Percentiles rank a stretch among this genome's conserved stretches.
These are phyloP conservation scores for Scedosporium apiospermum DNA, from an alignment of 2,329 filamentous ascomycete genomes.

Conservation along the genomic window DNA sequence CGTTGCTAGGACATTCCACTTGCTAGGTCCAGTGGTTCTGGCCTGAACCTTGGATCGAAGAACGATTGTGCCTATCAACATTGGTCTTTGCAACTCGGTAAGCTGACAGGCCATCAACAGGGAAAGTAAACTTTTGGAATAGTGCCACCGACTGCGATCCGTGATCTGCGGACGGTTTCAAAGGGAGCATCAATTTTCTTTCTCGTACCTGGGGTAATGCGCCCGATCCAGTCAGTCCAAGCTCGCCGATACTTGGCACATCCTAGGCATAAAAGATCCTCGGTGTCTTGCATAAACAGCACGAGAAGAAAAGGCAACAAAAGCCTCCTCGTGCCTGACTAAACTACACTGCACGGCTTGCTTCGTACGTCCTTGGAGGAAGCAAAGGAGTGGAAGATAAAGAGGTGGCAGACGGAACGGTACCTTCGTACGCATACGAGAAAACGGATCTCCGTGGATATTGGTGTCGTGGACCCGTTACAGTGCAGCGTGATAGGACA, in stretches of 20 bases:
- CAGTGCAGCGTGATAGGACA: too few species aligned
- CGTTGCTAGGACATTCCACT: neutral
- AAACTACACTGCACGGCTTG: neutral
- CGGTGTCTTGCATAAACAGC: constrained; percentile 3
- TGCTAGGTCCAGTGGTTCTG: neutral
- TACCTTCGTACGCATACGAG: too few species aligned
- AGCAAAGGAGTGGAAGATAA: neutral
- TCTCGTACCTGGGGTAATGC: neutral
- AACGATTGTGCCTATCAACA: neutral
- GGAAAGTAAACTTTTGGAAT: neutral
- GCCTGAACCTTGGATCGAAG: neutral
- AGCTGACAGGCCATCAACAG: neutral
- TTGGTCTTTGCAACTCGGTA: neutral
- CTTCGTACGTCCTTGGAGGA: too few species aligned
- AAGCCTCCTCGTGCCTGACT: neutral
- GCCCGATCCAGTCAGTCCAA: neutral
- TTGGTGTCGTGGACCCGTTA: too few species aligned
- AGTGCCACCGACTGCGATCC: neutral
- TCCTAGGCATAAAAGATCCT: neutral
- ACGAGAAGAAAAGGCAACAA: neutral
- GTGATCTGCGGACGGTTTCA: neutral
- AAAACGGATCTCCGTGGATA: too few species aligned
- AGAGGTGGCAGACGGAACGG: too few species aligned
- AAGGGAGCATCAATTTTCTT: neutral
- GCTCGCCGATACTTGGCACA: too few species aligned